A percentile compares a stretch with the other conserved stretches of the same genome.
Evolutionary conservation across 2,329 filamentous ascomycete species (phyloP).

Genomic region (Metarhizium album): DNA sequence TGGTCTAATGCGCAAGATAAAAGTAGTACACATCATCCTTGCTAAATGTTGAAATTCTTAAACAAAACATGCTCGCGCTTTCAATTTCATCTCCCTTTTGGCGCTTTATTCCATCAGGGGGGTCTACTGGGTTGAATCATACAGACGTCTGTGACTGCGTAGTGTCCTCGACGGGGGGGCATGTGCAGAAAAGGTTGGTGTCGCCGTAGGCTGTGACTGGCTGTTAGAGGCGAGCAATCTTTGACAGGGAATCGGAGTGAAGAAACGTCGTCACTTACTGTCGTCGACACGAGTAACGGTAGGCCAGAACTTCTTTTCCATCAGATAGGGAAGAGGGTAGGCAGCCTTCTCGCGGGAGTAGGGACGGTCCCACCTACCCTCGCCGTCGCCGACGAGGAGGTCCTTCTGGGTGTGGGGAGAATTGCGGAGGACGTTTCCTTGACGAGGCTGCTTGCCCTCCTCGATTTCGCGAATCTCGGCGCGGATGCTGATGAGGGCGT

Average conservation of each 20-base stretch:
- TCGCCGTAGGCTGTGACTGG: conserved; percentile 66
- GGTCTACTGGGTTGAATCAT: background rate
- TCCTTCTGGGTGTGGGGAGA: conserved; percentile 79
- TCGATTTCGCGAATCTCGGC: conserved; percentile 77
- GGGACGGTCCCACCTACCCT: conserved; percentile 62
- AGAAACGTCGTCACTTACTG: conserved; percentile 48
- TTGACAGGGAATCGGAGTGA: background rate
- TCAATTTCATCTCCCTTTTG: background rate
- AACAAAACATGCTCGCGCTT: background rate
- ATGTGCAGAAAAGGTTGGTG: conserved; percentile 89
- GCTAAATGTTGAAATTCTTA: background rate
- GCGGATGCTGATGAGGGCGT: conserved; percentile 79
- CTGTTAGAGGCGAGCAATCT: background rate
- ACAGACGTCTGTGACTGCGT: conserved; percentile 13
- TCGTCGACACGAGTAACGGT: conserved; percentile 79
- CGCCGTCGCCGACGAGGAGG: conserved; percentile 48
- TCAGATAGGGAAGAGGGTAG: conserved; percentile 71
- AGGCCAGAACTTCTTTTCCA: conserved; percentile 98
- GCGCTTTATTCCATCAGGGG: background rate
- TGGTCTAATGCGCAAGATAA: background rate
- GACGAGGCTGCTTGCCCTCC: conserved; percentile 61
- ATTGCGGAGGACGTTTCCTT: conserved; percentile 80
- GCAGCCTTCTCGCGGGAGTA: conserved; percentile 77
- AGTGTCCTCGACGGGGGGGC: conserved; percentile 67
- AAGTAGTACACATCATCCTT: background rate